These are phyloP conservation scores for Colletotrichum acutatum DNA, from an alignment of 2,329 filamentous ascomycete genomes.

Conservation along the genomic window DNA sequence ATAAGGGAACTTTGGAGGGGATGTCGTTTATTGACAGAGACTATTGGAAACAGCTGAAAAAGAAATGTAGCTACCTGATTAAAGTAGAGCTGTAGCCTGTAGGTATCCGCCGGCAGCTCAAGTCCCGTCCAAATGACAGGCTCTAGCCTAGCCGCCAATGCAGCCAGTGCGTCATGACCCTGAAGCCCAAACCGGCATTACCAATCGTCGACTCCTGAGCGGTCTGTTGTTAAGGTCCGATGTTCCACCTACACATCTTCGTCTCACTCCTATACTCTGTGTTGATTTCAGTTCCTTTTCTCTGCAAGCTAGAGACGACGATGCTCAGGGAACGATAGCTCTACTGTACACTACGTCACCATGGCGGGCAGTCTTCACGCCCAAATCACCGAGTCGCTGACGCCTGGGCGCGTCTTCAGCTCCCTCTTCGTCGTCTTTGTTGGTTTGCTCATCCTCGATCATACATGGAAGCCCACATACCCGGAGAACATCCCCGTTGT, in stretches of 20 bases:
- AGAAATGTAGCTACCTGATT: neutral
- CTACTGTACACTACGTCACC: neutral
- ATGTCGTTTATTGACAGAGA: neutral
- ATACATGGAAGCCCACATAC: conserved; percentile 51
- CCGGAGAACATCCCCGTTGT: conserved; percentile 52
- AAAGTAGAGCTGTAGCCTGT: neutral
- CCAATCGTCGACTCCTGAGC: conserved; percentile 7
- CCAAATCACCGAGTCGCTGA: conserved; percentile 44
- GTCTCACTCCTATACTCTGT: neutral
- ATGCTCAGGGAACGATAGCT: neutral
- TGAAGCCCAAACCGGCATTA: conserved; percentile 5
- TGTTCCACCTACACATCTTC: conserved; percentile 6
- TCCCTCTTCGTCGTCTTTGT: conserved; percentile 47
- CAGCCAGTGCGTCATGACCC: conserved; percentile 23
- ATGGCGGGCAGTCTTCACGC: conserved; percentile 38
- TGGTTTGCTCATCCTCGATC: conserved; percentile 52
- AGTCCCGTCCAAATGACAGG: conserved; percentile 1
- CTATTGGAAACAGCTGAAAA: neutral
- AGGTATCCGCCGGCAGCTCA: neutral
- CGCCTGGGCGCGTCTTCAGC: conserved; percentile 43
- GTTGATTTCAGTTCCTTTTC: neutral
- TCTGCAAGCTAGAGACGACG: neutral
- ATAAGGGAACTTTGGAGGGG: neutral
- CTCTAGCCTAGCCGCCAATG: neutral
- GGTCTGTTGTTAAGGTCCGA: neutral